phyloP scores from a whole-genome alignment of 2,329 filamentous ascomycete species.

The Hypoxylon sp. region DNA sequence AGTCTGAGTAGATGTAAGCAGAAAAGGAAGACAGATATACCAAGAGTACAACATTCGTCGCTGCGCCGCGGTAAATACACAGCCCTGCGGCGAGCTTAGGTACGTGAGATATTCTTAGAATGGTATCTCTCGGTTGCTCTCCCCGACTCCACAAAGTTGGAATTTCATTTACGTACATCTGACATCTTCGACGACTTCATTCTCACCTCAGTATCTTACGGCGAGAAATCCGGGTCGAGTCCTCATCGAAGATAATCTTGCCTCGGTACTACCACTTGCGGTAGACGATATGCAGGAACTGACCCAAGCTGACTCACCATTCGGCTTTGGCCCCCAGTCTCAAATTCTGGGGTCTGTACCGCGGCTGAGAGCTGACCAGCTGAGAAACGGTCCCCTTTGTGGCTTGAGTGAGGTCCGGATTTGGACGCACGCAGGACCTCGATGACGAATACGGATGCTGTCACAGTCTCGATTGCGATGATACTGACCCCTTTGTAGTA shows the following conservation, averaged over 20 bases:
- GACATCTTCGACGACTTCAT: neutral
- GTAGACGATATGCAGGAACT: slow-evolving; percentile 2
- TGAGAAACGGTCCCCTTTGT: slow-evolving; percentile 11
- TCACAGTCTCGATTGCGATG: slow-evolving; percentile 1
- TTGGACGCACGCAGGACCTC: slow-evolving; percentile 5
- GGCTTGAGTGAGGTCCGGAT: slow-evolving; percentile 15
- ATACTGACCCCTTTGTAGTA: slow-evolving; percentile 15
- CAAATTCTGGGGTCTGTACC: slow-evolving; percentile 16
- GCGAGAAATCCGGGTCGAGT: neutral
- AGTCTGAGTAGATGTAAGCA: neutral
- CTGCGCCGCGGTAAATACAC: neutral
- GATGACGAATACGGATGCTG: slow-evolving; percentile 8
- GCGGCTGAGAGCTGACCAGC: slow-evolving; percentile 29
- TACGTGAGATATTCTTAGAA: slow-evolving; percentile 31
- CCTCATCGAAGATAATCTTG: slow-evolving; percentile 3
- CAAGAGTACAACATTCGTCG: neutral
- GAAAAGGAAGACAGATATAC: neutral
- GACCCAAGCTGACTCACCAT: slow-evolving; percentile 17
- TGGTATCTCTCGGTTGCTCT: slow-evolving; percentile 3
- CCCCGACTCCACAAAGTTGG: slow-evolving; percentile 23
- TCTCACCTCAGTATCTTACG: slow-evolving; percentile 2
- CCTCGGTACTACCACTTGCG: neutral
- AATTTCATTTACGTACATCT: neutral
- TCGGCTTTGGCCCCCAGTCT: slow-evolving; percentile 16
- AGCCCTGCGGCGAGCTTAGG: slow-evolving; percentile 3